These are phyloP conservation scores for Ophiognomonia clavigignenti-juglandacearum DNA, from an alignment of 2,329 filamentous ascomycete genomes.

Conservation along the genomic window DNA sequence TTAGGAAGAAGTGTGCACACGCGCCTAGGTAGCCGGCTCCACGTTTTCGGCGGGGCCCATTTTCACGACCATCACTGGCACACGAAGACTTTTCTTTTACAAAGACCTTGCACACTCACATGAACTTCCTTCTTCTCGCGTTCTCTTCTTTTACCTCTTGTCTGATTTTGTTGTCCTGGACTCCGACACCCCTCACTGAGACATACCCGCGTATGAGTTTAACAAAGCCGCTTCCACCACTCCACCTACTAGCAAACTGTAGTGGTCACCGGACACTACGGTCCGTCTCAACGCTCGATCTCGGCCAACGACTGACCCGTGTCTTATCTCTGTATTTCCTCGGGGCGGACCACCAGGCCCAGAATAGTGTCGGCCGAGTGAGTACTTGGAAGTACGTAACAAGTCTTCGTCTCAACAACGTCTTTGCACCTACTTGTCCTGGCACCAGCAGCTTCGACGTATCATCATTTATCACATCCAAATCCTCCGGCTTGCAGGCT, in stretches of 20 bases:
- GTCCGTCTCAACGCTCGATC: background rate
- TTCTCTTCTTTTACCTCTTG: background rate
- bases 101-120: background rate
- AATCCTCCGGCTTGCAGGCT: conserved; percentile 4
- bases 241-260: background rate
- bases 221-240: background rate
- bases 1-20: no score
- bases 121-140: no score
- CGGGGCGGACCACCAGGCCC: conserved; percentile 8
- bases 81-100: conserved; percentile 8
- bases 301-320: conserved; percentile 13
- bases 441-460: no score
- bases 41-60: conserved; percentile 7
- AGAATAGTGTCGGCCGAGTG: no score
- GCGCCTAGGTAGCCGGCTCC: conserved; percentile 7
- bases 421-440: no score
- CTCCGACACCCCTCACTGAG: background rate
- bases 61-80: conserved; percentile 6
- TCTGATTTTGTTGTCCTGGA: background rate
- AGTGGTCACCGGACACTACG: conserved; percentile 1
- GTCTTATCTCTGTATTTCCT: conserved; percentile 15
- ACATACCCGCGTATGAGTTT: background rate
- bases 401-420: no score
- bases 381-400: no score
- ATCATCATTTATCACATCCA: no score